Base-by-base conservation (phyloP, 1,139 yeast species). In the Saccharomyces uvarum region DNA sequence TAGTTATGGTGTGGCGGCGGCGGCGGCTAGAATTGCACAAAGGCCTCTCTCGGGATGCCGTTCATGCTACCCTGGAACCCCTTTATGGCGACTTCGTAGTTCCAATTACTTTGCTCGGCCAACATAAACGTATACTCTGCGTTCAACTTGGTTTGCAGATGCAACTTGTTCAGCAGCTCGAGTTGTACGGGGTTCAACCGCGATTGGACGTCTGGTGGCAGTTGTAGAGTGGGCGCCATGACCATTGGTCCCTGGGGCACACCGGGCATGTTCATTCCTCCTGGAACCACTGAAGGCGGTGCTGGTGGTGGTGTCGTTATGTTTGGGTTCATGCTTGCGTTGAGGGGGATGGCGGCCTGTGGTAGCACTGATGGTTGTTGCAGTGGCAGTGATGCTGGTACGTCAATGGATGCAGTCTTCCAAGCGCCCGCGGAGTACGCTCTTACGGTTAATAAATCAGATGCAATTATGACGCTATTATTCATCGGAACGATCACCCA, bases 101-200 rank as follows among this genome's bases (percentile, higher is more conserved):
- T 86, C 91, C 96, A 91, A 54, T 81, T 78, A 64, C 96, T 89
- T 69, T 90, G 97, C 66, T 90, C 91, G 53, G 93, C 86, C 52
- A 95, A 78, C 89, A 91, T 82, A 38, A 84, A 73, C 1, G 95
- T 88, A 69, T 84, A 93, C 63, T 87, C 87, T 27, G 88, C 76
- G 62, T 81, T 90, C 60, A 93, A 74, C 54, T 84, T 82, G 0
- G 98, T 93, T 61, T 87, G 90, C 50, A 79, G 70, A 70, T 86
- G 80, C 28, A 93, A 74, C 63, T 80, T 83, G 27, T 80, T 78
- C 26, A 88, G 77, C 8, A 88, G 72, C 58, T 84, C 86, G 60
- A 85, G 83, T 67, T 89, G 96, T 0, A 73, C 69, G 0, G 80
- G 78, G 47, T 70, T 76, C 52, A 87, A 69, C 52, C 76, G 77